These are phyloP conservation scores for Sechiopsis laciniata DNA, from an alignment of 306 rosid genomes.

Conservation along the genomic window DNA sequence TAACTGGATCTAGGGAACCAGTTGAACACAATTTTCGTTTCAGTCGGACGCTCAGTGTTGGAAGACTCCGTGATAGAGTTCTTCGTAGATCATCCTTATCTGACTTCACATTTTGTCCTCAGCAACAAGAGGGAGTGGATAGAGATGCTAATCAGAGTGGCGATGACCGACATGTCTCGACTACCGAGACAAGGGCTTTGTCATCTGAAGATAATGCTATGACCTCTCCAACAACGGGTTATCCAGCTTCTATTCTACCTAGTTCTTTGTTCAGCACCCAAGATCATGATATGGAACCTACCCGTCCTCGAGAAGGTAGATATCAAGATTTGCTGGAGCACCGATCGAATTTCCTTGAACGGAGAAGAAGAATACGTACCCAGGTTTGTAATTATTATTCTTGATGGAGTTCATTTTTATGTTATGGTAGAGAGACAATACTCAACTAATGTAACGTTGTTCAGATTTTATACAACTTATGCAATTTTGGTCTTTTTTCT, in stretches of 20 bases:
- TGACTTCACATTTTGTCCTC: constrained; percentile 61
- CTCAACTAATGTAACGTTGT: background rate
- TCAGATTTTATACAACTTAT: no score
- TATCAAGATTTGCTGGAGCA: constrained; percentile 86
- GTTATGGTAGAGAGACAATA: constrained; percentile 16
- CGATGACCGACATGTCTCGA: constrained; percentile 37
- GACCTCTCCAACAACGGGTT: constrained; percentile 42
- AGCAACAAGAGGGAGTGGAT: constrained; percentile 68
- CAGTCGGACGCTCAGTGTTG: constrained; percentile 94
- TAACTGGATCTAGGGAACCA: constrained; percentile 71
- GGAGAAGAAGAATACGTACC: constrained; percentile 92
- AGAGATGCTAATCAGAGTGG: constrained; percentile 47
- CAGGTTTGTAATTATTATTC: constrained; percentile 66
- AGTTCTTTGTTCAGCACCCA: constrained; percentile 61
- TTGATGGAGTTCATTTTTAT: constrained; percentile 8
- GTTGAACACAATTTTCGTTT: constrained; percentile 81
- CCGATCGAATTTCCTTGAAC: constrained; percentile 86
- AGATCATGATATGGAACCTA: constrained; percentile 67
- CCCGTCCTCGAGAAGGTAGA: constrained; percentile 70
- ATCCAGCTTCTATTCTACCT: constrained; percentile 43
- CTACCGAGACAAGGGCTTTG: constrained; percentile 37
- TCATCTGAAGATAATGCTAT: constrained; percentile 34
- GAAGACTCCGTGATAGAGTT: constrained; percentile 98
- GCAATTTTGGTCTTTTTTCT: background rate
- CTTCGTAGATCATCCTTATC: constrained; percentile 80